Evolutionary conservation across 179 eudicot genomes (phyloP).

Genomic region (Beta macrorhiza): DNA sequence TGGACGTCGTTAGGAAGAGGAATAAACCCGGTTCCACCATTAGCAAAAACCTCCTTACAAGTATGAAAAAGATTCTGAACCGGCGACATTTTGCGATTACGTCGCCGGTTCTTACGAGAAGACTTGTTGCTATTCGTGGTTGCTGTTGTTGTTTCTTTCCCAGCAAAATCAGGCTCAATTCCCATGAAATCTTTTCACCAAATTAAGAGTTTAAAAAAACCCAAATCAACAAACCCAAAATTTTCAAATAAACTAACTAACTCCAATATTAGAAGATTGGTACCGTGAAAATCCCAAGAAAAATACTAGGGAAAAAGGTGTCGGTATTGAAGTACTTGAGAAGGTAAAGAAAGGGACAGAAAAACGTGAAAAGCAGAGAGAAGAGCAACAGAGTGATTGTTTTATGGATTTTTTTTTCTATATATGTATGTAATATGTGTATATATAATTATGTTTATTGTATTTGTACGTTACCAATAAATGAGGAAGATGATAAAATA

Average conservation of each 20-base stretch:
- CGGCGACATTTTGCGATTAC: conserved; percentile 37
- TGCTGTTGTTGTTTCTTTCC: conserved; percentile 31
- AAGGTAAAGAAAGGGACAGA: background rate
- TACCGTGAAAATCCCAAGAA: background rate
- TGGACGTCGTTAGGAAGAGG: conserved; percentile 50
- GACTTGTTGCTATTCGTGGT: conserved; percentile 27
- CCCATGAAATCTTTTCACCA: conserved; percentile 40
- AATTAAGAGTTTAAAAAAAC: background rate
- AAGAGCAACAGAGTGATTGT: too few species aligned
- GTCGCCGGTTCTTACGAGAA: conserved; percentile 39
- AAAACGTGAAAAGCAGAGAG: background rate
- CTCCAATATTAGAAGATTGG: too few species aligned
- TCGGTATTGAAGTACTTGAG: background rate
- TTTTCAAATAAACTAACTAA: background rate
- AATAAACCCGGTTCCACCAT: conserved; percentile 58
- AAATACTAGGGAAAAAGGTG: background rate
- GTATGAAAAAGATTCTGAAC: conserved; percentile 60
- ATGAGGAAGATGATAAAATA: conserved; percentile 6
- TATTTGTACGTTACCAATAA: conserved; percentile 3
- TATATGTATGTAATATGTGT: background rate
- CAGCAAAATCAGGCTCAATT: conserved; percentile 30
- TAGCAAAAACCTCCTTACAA: conserved; percentile 63
- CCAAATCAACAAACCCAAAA: background rate
- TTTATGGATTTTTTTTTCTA: background rate
- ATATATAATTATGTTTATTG: background rate